Percentiles rank a stretch among this genome's conserved stretches.
Conservation (phyloP, 2,329 filamentous ascomycete species). For the Epichloe sylvatica region DNA sequence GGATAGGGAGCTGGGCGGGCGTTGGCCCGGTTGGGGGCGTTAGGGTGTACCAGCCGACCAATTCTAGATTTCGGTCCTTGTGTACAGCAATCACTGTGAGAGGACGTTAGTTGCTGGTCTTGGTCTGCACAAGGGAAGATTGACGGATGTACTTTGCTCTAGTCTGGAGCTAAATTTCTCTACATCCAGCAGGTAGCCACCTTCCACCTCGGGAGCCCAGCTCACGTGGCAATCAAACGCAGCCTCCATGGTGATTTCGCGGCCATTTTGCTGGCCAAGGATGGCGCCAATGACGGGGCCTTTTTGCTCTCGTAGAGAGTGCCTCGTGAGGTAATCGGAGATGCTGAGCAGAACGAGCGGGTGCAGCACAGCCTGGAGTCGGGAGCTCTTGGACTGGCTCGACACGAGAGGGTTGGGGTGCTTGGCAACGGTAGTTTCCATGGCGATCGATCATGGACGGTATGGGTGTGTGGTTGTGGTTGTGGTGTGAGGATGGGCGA, state of each 20-base stretch:
- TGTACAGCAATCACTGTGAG: conserved; percentile 73
- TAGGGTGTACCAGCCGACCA: conserved; percentile 88
- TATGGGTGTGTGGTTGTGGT: too few species aligned
- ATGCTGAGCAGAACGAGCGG: conserved; percentile 92
- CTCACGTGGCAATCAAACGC: conserved; percentile 68
- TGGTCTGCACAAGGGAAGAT: not conserved
- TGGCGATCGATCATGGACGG: not conserved
- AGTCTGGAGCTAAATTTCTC: conserved; percentile 65
- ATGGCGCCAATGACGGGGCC: conserved; percentile 75
- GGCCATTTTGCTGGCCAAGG: conserved; percentile 82
- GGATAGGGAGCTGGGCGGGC: conserved; percentile 54
- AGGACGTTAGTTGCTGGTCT: not conserved
- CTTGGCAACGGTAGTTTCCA: conserved; percentile 10
- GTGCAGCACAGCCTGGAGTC: conserved; percentile 74
- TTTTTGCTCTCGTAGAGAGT: conserved; percentile 59
- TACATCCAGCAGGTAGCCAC: conserved; percentile 48
- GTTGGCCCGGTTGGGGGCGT: conserved; percentile 60
- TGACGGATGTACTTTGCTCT: conserved; percentile 58
- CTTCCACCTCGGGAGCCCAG: conserved; percentile 30
- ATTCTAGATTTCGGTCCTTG: conserved; percentile 65
- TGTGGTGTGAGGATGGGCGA: too few species aligned
- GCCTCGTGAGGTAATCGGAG: conserved; percentile 89
- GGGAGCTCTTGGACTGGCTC: conserved; percentile 46
- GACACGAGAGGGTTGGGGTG: conserved; percentile 46
- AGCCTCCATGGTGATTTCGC: conserved; percentile 82